Percentiles rank a stretch among this genome's conserved stretches.
Evolutionary conservation across 2,329 filamentous ascomycete species (phyloP).

Genomic region (Pseudogymnoascus sp.): DNA sequence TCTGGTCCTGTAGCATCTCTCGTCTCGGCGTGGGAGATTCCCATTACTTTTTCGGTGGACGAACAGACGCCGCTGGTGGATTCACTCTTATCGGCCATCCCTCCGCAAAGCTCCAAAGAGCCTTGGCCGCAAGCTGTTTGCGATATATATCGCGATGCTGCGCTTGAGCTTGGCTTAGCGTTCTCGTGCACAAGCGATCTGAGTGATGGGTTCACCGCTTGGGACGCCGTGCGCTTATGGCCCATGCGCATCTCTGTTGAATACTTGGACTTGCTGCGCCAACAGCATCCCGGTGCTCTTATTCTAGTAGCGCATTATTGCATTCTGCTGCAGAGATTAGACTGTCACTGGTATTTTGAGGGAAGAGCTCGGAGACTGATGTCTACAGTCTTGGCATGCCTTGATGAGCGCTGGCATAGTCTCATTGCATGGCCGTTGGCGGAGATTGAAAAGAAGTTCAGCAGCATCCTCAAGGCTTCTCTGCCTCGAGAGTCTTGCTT

Average conservation of each 20-base stretch:
- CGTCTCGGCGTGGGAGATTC: slow-evolving; percentile 12
- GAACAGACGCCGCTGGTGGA: not conserved
- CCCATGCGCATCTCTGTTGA: slow-evolving; percentile 13
- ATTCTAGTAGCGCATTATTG: slow-evolving; percentile 20
- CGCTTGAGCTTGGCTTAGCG: slow-evolving; percentile 12
- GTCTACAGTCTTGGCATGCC: not conserved
- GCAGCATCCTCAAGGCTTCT: too few relatives aligned
- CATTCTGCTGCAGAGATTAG: slow-evolving; percentile 15
- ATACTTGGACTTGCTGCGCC: slow-evolving; percentile 13
- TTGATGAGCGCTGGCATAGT: slow-evolving; percentile 11
- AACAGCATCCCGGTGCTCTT: slow-evolving; percentile 13
- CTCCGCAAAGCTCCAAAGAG: not conserved
- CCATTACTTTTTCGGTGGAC: slow-evolving; percentile 6
- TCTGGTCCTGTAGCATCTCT: slow-evolving; percentile 11
- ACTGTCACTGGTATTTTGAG: slow-evolving; percentile 17
- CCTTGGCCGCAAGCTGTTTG: slow-evolving; percentile 10
- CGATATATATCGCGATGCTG: slow-evolving; percentile 11
- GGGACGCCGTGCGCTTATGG: slow-evolving; percentile 17
- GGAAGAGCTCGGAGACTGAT: slow-evolving; percentile 12
- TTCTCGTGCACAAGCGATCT: slow-evolving; percentile 11
- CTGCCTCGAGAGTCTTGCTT: too few relatives aligned
- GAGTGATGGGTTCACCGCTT: slow-evolving; percentile 12
- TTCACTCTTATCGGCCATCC: slow-evolving; percentile 9
- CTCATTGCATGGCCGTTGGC: slow-evolving; percentile 11
- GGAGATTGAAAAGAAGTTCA: not conserved